Base-by-base conservation (phyloP, 2,329 filamentous ascomycete genomes). In the Chalaropsis thielavioides region DNA sequence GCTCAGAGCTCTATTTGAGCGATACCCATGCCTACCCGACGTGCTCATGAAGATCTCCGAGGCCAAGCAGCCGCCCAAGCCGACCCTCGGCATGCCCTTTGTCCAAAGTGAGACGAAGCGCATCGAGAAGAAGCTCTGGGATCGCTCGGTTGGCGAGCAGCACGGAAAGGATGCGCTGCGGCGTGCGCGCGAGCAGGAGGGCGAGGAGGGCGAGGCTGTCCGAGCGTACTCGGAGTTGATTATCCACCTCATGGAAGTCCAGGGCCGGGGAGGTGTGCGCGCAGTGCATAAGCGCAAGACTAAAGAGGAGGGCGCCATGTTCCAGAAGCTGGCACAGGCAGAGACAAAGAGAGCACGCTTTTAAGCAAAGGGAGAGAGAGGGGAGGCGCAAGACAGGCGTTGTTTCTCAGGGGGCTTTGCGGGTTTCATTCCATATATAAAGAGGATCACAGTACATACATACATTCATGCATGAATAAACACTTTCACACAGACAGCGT, bases 201-300 rank as follows among this genome's bases (percentile, higher is more conserved):
- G 79, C n/a, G 78, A 80, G 68, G 80, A 80, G 66, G 82, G 82
- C 38, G 82, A 85, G 69, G 83, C 77, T 3, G 75, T 87, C 38
- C 75, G 80, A 63, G 84, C 86, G 72, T 87, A 84, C 70, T 80
- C 79, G 59, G 81, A 82, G 67, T 74, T 86, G 24, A 77, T 86
- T 19, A 70, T 80, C 60, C 75, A 79, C 65, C 72, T 84, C 41
- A 74, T 84, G 64, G 73, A 74, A n/a, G 41, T 40, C 10, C 56
- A 63, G 27, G 64, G 64, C 60, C 41, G 49, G 13, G 65, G 49
- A 6, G 65, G 59, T 11, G 35, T 64, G 56, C 19, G 43, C 17
- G 65, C 63, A 22, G 44, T 66, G 31, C 41, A 44, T 7, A 66
- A 64, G 31, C 56, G 62, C 15, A 66, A 66, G 62, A 31, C 59